Evolutionary conservation across 2,329 filamentous ascomycete genomes (phyloP).

Genomic region (Emericellopsis cladophorae): DNA sequence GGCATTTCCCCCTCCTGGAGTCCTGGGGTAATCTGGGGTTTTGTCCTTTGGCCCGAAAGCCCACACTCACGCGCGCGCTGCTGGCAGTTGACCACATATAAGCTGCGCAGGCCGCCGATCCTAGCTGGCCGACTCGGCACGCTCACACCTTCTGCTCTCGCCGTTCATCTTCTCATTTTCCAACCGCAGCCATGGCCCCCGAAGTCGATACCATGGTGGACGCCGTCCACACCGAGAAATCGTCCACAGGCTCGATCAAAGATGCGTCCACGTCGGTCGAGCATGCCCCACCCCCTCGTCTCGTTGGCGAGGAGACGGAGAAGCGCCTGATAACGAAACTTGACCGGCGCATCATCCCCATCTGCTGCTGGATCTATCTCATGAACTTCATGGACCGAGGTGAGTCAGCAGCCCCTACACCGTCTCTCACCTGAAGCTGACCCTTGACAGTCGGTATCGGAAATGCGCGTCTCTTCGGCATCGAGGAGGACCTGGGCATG

Average conservation of each 20-base stretch:
- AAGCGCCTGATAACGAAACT: constrained; percentile 13
- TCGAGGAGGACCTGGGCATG: constrained; percentile 45
- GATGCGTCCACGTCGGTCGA: neutral
- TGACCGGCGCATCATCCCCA: constrained; percentile 17
- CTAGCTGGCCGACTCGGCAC: neutral
- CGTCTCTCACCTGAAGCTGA: neutral
- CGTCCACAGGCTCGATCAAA: neutral
- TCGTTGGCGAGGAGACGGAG: constrained; percentile 9
- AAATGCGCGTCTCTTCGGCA: constrained; percentile 42
- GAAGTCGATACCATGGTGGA: neutral
- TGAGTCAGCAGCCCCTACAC: constrained; percentile 2
- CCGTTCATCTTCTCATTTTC: neutral
- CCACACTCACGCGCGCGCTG: neutral
- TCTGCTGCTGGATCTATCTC: constrained; percentile 18
- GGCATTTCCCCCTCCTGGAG: too few relatives aligned
- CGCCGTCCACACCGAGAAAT: neutral
- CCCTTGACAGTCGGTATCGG: constrained; percentile 31
- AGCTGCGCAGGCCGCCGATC: neutral
- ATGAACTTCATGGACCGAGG: constrained; percentile 23
- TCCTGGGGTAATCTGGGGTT: neutral
- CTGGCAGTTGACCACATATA: neutral
- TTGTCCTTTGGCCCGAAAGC: neutral
- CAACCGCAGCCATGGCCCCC: neutral
- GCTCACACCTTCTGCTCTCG: neutral
- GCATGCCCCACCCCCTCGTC: neutral